These are phyloP conservation scores for Limonium bicolor DNA, from an alignment of 148 eudicot species.

Conservation along the genomic window DNA sequence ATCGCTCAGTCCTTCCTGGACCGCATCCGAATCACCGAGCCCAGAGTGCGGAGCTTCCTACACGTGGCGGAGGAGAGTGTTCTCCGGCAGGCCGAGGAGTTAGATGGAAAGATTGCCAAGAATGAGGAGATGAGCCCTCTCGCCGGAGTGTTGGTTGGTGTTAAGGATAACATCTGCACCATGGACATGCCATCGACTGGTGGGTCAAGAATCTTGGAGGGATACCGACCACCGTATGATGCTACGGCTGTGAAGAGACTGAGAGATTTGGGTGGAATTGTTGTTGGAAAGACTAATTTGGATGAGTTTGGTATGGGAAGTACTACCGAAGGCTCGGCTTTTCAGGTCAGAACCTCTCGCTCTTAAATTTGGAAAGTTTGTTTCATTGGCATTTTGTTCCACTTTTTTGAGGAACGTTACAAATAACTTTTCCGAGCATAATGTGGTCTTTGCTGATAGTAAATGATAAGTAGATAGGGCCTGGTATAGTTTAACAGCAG, in stretches of 20 bases:
- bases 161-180: conserved; percentile 90
- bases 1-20: conserved; percentile 40
- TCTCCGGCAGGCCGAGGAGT: conserved; percentile 35
- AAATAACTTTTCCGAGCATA: too few species aligned
- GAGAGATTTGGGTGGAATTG: conserved; percentile 65
- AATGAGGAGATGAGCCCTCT: conserved; percentile 54
- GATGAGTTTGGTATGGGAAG: conserved; percentile 99
- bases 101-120: conserved; percentile 40
- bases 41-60: conserved; percentile 57
- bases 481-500: too few species aligned
- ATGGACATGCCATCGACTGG: conserved; percentile 76
- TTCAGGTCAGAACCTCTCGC: conserved; percentile 35
- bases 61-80: conserved; percentile 29
- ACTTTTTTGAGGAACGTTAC: too few species aligned
- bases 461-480: too few species aligned
- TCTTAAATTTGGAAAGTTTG: background rate
- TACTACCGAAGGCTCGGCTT: conserved; percentile 80
- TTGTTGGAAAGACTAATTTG: conserved; percentile 95
- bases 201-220: conserved; percentile 59
- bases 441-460: too few species aligned
- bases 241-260: conserved; percentile 74
- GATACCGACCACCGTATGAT: conserved; percentile 65
- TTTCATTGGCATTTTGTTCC: too few species aligned
- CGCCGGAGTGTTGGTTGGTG: conserved; percentile 74
- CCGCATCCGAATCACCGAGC: conserved; percentile 53